phyloP scores from a whole-genome alignment of 768 basidiomycete genomes.

The Leccinellum luteum region DNA sequence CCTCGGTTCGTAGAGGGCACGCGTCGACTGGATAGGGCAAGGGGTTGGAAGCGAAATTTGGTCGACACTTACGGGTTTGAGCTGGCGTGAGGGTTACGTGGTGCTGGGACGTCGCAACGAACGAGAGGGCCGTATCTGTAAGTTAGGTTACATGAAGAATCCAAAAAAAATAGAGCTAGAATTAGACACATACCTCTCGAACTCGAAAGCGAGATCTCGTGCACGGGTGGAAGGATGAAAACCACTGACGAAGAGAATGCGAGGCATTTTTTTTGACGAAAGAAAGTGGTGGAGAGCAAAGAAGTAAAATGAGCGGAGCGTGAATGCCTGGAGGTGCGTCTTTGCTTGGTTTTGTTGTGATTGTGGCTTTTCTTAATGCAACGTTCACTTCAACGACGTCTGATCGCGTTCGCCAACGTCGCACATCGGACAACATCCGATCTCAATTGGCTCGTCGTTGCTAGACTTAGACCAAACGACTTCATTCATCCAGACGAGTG shows the following conservation, averaged over 20 bases:
- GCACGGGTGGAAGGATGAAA: constrained; percentile 83
- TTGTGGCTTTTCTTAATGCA: constrained; percentile 26
- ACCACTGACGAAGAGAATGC: constrained; percentile 84
- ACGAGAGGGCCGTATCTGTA: constrained; percentile 78
- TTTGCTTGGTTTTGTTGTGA: constrained; percentile 33
- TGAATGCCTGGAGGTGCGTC: constrained; percentile 20
- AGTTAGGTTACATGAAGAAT: neutral
- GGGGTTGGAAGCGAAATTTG: constrained; percentile 26
- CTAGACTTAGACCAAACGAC: constrained; percentile 23
- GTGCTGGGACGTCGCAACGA: constrained; percentile 88
- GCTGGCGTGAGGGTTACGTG: constrained; percentile 70
- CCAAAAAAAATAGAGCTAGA: neutral
- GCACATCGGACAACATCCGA: constrained; percentile 36
- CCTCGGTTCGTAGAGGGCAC: constrained; percentile 34
- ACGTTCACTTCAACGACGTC: constrained; percentile 8
- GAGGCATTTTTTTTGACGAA: constrained; percentile 50
- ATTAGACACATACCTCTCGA: constrained; percentile 62
- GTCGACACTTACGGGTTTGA: constrained; percentile 76
- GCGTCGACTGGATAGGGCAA: constrained; percentile 38
- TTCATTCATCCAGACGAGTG: constrained; percentile 37
- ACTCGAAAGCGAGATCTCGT: constrained; percentile 80
- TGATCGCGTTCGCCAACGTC: constrained; percentile 29
- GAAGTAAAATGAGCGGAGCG: constrained; percentile 28
- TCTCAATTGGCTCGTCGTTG: constrained; percentile 41
- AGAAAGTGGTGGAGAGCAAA: constrained; percentile 26